phyloP scores from a whole-genome alignment of 1,139 yeast genomes.

The Suhomyces ambrosiae region DNA sequence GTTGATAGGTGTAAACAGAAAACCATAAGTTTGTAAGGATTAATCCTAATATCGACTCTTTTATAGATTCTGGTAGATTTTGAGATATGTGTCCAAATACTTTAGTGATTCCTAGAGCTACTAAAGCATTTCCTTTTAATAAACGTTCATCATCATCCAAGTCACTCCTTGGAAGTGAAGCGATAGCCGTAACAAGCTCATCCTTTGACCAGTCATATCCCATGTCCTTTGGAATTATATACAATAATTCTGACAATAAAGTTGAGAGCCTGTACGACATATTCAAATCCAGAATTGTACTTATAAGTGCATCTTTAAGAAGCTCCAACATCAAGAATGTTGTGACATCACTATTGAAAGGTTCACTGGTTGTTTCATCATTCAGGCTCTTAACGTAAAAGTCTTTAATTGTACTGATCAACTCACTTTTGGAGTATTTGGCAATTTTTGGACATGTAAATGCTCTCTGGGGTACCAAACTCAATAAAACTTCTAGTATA shows the following conservation, averaged over 20 bases:
- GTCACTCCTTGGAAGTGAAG: slow-evolving; percentile 18
- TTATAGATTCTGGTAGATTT: slow-evolving; percentile 26
- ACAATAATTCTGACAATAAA: slow-evolving; percentile 17
- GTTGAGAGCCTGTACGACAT: slow-evolving; percentile 12
- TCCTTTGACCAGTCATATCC: slow-evolving; percentile 12
- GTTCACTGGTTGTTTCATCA: slow-evolving; percentile 4
- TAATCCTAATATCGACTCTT: slow-evolving; percentile 35
- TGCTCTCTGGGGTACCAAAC: slow-evolving; percentile 61
- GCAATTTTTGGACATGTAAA: slow-evolving; percentile 44
- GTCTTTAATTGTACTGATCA: slow-evolving; percentile 6
- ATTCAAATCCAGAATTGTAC: slow-evolving; percentile 6
- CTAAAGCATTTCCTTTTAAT: slow-evolving; percentile 20
- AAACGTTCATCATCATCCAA: slow-evolving; percentile 10
- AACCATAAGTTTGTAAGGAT: slow-evolving; percentile 50
- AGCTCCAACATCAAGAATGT: slow-evolving; percentile 7
- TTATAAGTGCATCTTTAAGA: slow-evolving; percentile 6
- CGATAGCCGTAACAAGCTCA: slow-evolving; percentile 34
- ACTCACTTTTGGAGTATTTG: neutral
- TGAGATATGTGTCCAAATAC: slow-evolving; percentile 43
- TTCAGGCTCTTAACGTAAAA: slow-evolving; percentile 13
- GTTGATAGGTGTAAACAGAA: slow-evolving; percentile 46
- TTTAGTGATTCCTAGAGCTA: slow-evolving; percentile 51
- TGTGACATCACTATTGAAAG: slow-evolving; percentile 9
- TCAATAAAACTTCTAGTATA: slow-evolving; percentile 42
- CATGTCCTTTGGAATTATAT: slow-evolving; percentile 13